Percentiles rank a stretch among this genome's conserved stretches.
Evolutionary conservation across 768 basidiomycete genomes (phyloP).

Genomic region (Dioszegia crocea): DNA sequence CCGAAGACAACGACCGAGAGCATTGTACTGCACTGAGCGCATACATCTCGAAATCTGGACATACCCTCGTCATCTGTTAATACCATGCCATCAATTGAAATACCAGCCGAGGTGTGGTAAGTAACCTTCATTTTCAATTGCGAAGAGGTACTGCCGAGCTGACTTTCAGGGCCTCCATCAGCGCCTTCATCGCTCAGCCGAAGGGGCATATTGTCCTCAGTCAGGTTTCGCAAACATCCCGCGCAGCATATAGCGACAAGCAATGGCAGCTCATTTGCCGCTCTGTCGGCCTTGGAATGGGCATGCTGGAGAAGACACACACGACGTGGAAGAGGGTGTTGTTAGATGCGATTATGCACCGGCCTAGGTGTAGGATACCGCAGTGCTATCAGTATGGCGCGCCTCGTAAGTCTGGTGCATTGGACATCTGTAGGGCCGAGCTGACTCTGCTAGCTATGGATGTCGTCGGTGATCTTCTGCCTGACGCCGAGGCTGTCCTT

Average conservation of each 20-base stretch:
- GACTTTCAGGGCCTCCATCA: background rate
- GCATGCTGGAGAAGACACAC: background rate
- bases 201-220: background rate
- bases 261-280: background rate
- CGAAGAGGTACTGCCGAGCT: too few species aligned
- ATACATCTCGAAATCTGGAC: too few species aligned
- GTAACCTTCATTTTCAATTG: too few species aligned
- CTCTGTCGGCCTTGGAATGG: background rate
- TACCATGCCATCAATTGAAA: too few species aligned
- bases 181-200: background rate
- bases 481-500: background rate
- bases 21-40: too few species aligned
- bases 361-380: background rate
- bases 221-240: background rate
- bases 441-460: constrained; percentile 1
- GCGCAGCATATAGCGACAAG: background rate
- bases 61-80: too few species aligned
- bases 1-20: too few species aligned
- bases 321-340: constrained; percentile 2
- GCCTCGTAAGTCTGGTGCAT: background rate
- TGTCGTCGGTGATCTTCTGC: constrained; percentile 3
- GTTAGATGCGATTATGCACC: background rate
- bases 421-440: background rate
- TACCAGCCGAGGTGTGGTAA: too few species aligned
- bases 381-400: background rate